Evolutionary conservation across 2,329 filamentous ascomycete species (phyloP).

Genomic region (Seiridium unicorne): DNA sequence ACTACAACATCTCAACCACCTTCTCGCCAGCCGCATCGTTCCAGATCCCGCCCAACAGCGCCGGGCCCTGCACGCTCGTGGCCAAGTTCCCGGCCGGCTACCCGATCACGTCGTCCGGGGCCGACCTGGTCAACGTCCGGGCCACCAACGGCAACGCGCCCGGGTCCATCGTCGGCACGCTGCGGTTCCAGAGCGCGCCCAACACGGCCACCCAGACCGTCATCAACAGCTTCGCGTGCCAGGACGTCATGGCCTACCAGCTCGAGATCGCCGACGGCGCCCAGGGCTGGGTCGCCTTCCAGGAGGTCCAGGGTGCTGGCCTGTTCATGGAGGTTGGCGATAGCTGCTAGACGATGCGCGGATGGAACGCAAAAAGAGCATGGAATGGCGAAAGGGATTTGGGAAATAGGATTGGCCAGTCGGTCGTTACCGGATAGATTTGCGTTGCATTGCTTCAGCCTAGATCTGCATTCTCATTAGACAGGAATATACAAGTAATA

Average conservation of each 20-base stretch:
- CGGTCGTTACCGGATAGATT: neutral
- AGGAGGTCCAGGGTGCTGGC: constrained; percentile 12
- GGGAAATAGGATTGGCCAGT: neutral
- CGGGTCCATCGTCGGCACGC: constrained; percentile 21
- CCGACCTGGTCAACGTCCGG: constrained; percentile 6
- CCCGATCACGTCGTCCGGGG: constrained; percentile 5
- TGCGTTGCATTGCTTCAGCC: neutral
- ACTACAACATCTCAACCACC: constrained; percentile 14
- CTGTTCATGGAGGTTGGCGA: constrained; percentile 15
- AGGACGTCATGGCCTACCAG: constrained; percentile 18
- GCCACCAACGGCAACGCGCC: constrained; percentile 18
- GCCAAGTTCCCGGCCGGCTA: constrained; percentile 25
- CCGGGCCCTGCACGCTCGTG: constrained; percentile 24
- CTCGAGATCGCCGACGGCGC: constrained; percentile 25
- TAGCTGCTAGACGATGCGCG: neutral
- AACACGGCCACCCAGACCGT: constrained; percentile 10
- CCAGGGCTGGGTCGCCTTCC: constrained; percentile 23
- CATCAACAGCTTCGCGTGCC: constrained; percentile 26
- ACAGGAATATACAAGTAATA: too few relatives aligned
- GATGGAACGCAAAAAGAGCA: neutral
- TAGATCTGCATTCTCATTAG: too few relatives aligned
- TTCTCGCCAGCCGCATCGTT: constrained; percentile 14
- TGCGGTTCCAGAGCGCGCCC: constrained; percentile 15
- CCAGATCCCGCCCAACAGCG: constrained; percentile 13
- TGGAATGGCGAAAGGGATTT: neutral